These are phyloP conservation scores for Blastocystis sp. DNA, from an alignment of 352 stramenopile genomes.

Conservation along the genomic window DNA sequence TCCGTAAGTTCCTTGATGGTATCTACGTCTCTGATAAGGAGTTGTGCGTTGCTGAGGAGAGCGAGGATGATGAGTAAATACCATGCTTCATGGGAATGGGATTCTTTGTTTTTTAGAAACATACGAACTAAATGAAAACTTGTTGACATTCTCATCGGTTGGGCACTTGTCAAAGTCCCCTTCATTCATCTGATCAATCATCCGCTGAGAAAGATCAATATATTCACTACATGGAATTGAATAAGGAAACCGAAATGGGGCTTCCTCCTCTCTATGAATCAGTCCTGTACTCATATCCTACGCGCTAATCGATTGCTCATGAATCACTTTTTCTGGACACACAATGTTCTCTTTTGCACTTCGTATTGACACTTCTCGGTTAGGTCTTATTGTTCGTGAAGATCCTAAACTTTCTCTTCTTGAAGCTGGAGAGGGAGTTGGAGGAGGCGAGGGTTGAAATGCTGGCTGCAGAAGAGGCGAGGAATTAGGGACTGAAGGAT, in stretches of 20 bases:
- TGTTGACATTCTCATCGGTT: background rate
- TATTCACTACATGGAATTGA: background rate
- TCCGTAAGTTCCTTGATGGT: constrained; percentile 99
- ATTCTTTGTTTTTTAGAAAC: constrained; percentile 47
- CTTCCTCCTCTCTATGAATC: background rate
- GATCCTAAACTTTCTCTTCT: too few relatives aligned
- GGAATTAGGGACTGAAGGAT: background rate
- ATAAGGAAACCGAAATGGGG: background rate
- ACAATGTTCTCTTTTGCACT: constrained; percentile 5
- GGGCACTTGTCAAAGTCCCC: background rate
- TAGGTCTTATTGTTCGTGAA: too few relatives aligned
- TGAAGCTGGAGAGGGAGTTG: too few relatives aligned
- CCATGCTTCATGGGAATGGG: background rate
- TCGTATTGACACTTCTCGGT: background rate
- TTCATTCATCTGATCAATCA: constrained; percentile 24
- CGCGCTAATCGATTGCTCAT: background rate
- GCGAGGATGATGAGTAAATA: constrained; percentile 25
- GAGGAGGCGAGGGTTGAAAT: too few relatives aligned
- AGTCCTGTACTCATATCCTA: background rate
- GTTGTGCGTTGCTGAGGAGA: constrained; percentile 40
- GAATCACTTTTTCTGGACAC: background rate
- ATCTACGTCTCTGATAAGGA: constrained; percentile 96
- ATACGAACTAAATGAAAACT: background rate
- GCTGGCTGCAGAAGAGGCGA: too few relatives aligned
- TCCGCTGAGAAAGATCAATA: constrained; percentile 27